Base-by-base conservation (phyloP, 2,329 filamentous ascomycete genomes). In the Phialophora tarda region DNA sequence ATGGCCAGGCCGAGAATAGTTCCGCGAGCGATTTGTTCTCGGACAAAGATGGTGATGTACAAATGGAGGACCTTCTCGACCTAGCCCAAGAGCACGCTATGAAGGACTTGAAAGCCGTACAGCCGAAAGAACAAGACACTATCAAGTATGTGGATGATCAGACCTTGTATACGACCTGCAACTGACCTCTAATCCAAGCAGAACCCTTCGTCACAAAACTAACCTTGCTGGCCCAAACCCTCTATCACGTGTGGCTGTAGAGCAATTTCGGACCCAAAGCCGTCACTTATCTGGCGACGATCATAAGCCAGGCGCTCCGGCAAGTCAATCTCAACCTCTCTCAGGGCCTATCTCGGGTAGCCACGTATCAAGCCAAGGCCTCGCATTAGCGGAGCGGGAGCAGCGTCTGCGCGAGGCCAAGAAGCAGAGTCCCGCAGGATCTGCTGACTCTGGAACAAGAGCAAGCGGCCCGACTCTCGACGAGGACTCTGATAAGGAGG, bases 201-300 rank as follows among this genome's bases (percentile, higher is more conserved):
- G 58, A 41, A 59, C 28, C 38, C 21, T 38, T 32, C 66, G 53
- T 21, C 50, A 34, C 14, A 50, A 17, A 47, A 23, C n/a, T 23
- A 23, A 24, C n/a, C 41, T 58, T 8, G 47, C 38, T 24, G 34
- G 47, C 17, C 30, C 60, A 23, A 65, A 63, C 32, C 59, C 65
- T 41, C 28, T 53, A 23, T 58, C 67, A 47, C 59, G 60, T 30
- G 56, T 24, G 44, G 64, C 67, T 14, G 67, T 65, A 26, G 62
- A 69, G 44, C 48, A 38, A 41, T 65, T 41, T 48, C 41, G 63
- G 17, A 64, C 57, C 4, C 68, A 63, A 54, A 56, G 53, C 21
- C 62, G 61, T 23, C 60, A 60, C 58, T 30, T 64, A n/a, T 21
- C 21, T 26, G 30, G 23, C 23, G 10, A 8, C 21, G 12, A 59